These are phyloP conservation scores for Boletus rubropictus DNA, from an alignment of 768 basidiomycete species.

Conservation along the genomic window DNA sequence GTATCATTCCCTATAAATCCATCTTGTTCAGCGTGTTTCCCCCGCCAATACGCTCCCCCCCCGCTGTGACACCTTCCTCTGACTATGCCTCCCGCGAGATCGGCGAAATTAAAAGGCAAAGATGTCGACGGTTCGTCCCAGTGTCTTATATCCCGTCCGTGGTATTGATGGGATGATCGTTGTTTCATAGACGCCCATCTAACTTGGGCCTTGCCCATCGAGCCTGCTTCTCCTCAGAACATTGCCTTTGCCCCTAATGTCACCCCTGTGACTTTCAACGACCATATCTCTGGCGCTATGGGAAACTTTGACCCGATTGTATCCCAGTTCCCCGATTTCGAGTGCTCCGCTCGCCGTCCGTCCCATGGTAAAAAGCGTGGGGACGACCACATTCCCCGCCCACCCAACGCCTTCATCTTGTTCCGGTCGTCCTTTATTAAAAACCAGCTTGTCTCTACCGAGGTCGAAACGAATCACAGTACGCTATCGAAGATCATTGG, in stretches of 20 bases:
- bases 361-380: conserved; percentile 67
- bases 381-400: conserved; percentile 73
- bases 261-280: conserved; percentile 54
- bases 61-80: conserved; percentile 23
- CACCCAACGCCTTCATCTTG: conserved; percentile 82
- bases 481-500: conserved; percentile 83
- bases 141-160: background rate
- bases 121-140: conserved; percentile 32
- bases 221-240: conserved; percentile 33
- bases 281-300: conserved; percentile 37
- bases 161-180: conserved; percentile 12
- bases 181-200: conserved; percentile 36
- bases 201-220: conserved; percentile 43
- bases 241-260: conserved; percentile 56
- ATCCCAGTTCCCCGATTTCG: conserved; percentile 48
- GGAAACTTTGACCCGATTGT: conserved; percentile 42
- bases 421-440: conserved; percentile 83
- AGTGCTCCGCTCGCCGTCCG: conserved; percentile 35
- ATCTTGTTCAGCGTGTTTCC: conserved; percentile 21
- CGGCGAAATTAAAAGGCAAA: conserved; percentile 32
- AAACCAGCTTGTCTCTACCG: conserved; percentile 67
- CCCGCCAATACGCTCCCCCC: conserved; percentile 21
- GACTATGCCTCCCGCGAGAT: conserved; percentile 46
- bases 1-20: conserved; percentile 29
- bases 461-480: conserved; percentile 77